These are phyloP conservation scores for Lophium mytilinum DNA, from an alignment of 495 filamentous ascomycete species.

Conservation along the genomic window DNA sequence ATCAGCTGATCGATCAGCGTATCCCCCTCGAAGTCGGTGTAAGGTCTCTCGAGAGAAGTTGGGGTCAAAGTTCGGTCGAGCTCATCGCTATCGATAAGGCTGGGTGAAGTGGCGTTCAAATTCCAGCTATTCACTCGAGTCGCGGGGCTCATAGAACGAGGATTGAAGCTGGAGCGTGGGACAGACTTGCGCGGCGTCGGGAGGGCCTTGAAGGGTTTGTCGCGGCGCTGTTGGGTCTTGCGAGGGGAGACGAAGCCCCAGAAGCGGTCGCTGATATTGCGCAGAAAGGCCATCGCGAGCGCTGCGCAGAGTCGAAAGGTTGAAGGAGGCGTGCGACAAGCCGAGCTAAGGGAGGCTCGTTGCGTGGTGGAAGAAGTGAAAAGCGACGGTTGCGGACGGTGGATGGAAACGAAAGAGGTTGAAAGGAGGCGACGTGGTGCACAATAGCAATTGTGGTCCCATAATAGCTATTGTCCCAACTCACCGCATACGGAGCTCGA, in stretches of 20 bases:
- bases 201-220: constrained; percentile 17
- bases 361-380: not conserved
- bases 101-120: constrained; percentile 12
- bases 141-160: constrained; percentile 24
- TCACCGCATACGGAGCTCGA: no score
- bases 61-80: constrained; percentile 1
- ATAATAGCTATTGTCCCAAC: not conserved
- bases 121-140: constrained; percentile 20
- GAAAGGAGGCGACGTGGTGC: not conserved
- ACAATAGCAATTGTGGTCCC: not conserved
- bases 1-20: constrained; percentile 16
- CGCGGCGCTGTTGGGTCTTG: constrained; percentile 24
- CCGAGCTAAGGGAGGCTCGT: not conserved
- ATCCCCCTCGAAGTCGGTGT: constrained; percentile 25
- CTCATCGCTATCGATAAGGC: not conserved
- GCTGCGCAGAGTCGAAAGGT: not conserved
- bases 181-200: not conserved
- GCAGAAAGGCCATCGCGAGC: constrained; percentile 21
- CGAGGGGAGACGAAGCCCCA: constrained; percentile 27
- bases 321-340: not conserved
- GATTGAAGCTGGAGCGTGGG: not conserved
- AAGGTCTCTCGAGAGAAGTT: constrained; percentile 13
- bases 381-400: not conserved
- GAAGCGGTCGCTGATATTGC: constrained; percentile 22
- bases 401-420: not conserved